phyloP scores from a whole-genome alignment of 2,329 filamentous ascomycete species.

The Tolypocladium tundrense region DNA sequence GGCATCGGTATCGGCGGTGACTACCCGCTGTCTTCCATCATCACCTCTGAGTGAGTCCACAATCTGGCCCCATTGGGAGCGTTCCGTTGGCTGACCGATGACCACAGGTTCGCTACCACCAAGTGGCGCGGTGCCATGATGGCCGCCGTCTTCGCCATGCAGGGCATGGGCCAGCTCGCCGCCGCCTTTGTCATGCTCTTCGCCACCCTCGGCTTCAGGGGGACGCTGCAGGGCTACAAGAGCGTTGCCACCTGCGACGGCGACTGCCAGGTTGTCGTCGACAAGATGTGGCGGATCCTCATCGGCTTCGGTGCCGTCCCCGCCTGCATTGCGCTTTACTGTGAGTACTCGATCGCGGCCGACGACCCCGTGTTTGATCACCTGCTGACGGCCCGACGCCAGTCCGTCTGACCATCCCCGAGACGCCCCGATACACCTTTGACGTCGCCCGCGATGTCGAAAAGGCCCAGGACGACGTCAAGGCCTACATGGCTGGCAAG shows the following conservation, averaged over 20 bases:
- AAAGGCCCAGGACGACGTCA: slow-evolving; percentile 61
- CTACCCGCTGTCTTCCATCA: slow-evolving; percentile 73
- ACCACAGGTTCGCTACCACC: slow-evolving; percentile 54
- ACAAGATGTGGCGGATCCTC: slow-evolving; percentile 80
- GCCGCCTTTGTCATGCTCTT: slow-evolving; percentile 70
- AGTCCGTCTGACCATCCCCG: slow-evolving; percentile 68
- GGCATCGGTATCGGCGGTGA: slow-evolving; percentile 39
- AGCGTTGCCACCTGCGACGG: slow-evolving; percentile 42
- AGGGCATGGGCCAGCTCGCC: slow-evolving; percentile 69
- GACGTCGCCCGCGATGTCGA: slow-evolving; percentile 67
- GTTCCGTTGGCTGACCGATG: not conserved
- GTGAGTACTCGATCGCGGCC: slow-evolving; percentile 11
- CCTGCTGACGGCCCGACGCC: not conserved
- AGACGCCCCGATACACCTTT: slow-evolving; percentile 82
- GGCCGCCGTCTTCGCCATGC: slow-evolving; percentile 78
- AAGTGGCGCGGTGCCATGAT: slow-evolving; percentile 84
- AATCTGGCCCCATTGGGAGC: not conserved
- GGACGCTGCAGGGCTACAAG: slow-evolving; percentile 42
- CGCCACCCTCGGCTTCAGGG: slow-evolving; percentile 60
- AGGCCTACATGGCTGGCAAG: slow-evolving; percentile 62
- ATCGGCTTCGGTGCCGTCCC: slow-evolving; percentile 76
- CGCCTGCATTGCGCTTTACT: slow-evolving; percentile 74
- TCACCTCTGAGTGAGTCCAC: slow-evolving; percentile 60
- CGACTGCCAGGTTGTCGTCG: slow-evolving; percentile 39
- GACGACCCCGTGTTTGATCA: not conserved